Evolutionary conservation across 257 asterid genomes (phyloP), one percentile per base, ranked within the genome.

Genomic region (Solanum habrochaites): DNA sequence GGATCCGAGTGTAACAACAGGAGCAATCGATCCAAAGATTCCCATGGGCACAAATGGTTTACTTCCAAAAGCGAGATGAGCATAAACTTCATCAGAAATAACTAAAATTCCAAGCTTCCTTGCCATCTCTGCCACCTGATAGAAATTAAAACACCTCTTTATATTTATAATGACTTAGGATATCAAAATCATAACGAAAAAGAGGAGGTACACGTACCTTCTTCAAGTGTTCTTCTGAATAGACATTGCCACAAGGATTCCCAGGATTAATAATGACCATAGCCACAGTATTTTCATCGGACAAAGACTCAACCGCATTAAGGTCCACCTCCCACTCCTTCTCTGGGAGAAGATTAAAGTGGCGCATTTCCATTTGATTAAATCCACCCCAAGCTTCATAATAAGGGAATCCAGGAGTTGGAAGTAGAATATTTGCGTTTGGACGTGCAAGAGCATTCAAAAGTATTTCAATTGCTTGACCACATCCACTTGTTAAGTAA

Each of bases 221-320:
- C 23, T 90, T 91, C 86, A 95, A 81, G 87, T 94, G 98, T 70
- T 92, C 91, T 35, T 58, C 73, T 25, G 90, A 72, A 91, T 85
- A 92, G 67, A 95, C 95, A 91, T 84, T 93, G 71, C 98, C 98
- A 89, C 96, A 93, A 2, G 98, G 98, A 89, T 94, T 95, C 27
- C 98, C 96, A 5, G 98, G 98, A 85, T 95, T 95, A 88, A 90
- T 88, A 13, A 95, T 90, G 83, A 92, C 95, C 90, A 95, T 91
- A 20, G 96, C 98, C 73, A 94, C 93, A 2, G 98, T 94, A 18
- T 91, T 94, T 37, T 93, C 93, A 88, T 95, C 95, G 2, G 95
- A 95, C 58, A 92, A 88, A 83, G 94, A 91, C 89, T 94, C 94
- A 0, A 94, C 90, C 5, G 75, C 87, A 49, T 90, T 88, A 58